Percentiles rank a stretch among this genome's conserved stretches.
phyloP scores from a whole-genome alignment of 805 yeast species.

The Pichia eremophila region DNA sequence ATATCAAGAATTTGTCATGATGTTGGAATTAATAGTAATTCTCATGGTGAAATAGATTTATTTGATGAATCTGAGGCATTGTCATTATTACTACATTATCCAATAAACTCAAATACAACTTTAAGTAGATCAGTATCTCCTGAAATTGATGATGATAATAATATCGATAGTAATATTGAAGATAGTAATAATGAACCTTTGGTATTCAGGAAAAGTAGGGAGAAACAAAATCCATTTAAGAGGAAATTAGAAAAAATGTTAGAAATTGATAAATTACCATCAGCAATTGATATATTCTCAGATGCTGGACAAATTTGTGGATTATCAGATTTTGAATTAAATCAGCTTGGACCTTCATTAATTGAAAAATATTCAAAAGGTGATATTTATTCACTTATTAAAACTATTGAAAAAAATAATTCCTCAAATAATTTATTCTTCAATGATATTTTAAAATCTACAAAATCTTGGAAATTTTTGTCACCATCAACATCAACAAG shows the following conservation, averaged over 20 bases:
- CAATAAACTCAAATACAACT: conserved; percentile 13
- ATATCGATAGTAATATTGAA: not conserved
- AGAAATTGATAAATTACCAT: conserved; percentile 5
- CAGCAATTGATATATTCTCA: conserved; percentile 3
- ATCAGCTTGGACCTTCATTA: conserved; percentile 3
- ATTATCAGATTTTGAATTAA: conserved; percentile 6
- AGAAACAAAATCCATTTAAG: not conserved
- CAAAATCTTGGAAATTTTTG: conserved; percentile 5
- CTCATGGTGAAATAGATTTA: not conserved
- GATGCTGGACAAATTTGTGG: conserved; percentile 9
- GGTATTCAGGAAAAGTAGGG: conserved; percentile 3
- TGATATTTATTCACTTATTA: conserved; percentile 3
- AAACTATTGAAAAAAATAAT: not conserved
- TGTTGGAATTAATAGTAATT: not conserved
- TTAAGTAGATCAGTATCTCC: conserved; percentile 5
- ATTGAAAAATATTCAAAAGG: conserved; percentile 7
- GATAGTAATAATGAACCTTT: not conserved
- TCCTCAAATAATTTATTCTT: not conserved
- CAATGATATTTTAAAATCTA: conserved; percentile 1
- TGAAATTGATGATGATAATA: not conserved
- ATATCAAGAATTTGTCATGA: not conserved
- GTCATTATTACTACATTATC: conserved; percentile 41
- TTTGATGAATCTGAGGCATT: conserved; percentile 43
- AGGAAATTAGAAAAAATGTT: not conserved
- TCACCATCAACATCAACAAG: not conserved